phyloP scores from a whole-genome alignment of 495 filamentous ascomycete genomes.

The Chaetomium cochliodes region DNA sequence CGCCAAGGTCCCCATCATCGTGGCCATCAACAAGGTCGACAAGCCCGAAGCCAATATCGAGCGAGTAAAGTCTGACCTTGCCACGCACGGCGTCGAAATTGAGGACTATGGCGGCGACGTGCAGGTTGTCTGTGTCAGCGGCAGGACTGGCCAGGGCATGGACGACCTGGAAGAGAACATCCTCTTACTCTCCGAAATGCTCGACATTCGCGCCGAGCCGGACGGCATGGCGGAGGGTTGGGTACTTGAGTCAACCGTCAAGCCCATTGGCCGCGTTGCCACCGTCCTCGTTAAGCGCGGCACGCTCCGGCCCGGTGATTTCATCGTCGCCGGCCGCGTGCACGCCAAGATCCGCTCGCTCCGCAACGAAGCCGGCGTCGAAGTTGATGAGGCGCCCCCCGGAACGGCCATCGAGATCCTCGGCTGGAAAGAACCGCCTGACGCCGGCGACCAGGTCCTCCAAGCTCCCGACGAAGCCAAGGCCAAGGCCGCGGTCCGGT shows the following conservation, averaged over 20 bases:
- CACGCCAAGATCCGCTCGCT: constrained; percentile 82
- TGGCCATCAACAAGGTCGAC: constrained; percentile 98
- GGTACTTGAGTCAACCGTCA: constrained; percentile 91
- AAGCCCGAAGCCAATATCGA: constrained; percentile 77
- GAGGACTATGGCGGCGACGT: constrained; percentile 96
- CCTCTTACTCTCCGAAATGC: constrained; percentile 76
- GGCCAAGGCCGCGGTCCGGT: constrained; percentile 77
- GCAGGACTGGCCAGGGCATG: constrained; percentile 93
- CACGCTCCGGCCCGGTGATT: constrained; percentile 75
- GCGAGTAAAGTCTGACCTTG: constrained; percentile 82
- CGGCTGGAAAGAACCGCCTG: constrained; percentile 88
- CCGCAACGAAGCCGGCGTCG: constrained; percentile 76
- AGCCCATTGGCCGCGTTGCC: constrained; percentile 79
- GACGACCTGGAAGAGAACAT: constrained; percentile 86
- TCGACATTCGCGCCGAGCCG: constrained; percentile 81
- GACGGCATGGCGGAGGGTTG: constrained; percentile 84
- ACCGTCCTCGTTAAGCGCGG: constrained; percentile 87
- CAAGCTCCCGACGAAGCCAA: constrained; percentile 75
- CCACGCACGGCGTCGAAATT: constrained; percentile 80
- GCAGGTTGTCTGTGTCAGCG: constrained; percentile 85
- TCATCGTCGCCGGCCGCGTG: constrained; percentile 81
- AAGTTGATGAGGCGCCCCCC: constrained; percentile 72
- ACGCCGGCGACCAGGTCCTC: constrained; percentile 84
- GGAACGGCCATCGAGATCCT: constrained; percentile 89
- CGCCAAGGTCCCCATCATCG: constrained; percentile 93